A percentile compares a stretch with the other conserved stretches of the same genome.
phyloP scores from a whole-genome alignment of 1,139 yeast genomes.

The Debaryomyces singareniensis region DNA sequence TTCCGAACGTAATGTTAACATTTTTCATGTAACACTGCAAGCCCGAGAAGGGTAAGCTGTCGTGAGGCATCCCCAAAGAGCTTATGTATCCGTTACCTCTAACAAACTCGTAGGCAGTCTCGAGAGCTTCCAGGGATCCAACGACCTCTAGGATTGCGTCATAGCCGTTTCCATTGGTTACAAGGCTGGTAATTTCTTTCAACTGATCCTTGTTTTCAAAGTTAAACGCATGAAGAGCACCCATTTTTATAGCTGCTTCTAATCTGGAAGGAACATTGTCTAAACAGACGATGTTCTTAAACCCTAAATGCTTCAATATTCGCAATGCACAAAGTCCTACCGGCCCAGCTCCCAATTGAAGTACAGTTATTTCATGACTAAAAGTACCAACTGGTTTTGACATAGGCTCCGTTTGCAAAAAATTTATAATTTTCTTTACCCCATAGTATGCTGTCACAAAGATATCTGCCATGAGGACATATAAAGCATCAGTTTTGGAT shows the following conservation, averaged over 20 bases:
- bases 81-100: conserved; percentile 56
- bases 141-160: conserved; percentile 58
- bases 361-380: conserved; percentile 29
- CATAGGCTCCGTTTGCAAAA: conserved; percentile 19
- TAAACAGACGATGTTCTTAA: conserved; percentile 41
- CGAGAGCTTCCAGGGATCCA: conserved; percentile 46
- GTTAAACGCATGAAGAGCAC: conserved; percentile 38
- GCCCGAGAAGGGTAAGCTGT: conserved; percentile 50
- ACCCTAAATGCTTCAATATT: conserved; percentile 41
- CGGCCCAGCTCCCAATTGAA: conserved; percentile 62
- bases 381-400: conserved; percentile 9
- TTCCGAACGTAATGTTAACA: conserved; percentile 53
- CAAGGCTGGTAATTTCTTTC: conserved; percentile 16
- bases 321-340: conserved; percentile 55
- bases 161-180: conserved; percentile 37
- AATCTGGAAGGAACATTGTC: conserved; percentile 47
- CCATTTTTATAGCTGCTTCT: conserved; percentile 38
- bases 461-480: conserved; percentile 60
- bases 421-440: conserved; percentile 42
- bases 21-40: conserved; percentile 55
- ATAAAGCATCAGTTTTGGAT: conserved; percentile 36
- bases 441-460: conserved; percentile 64
- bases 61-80: conserved; percentile 61
- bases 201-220: conserved; percentile 28
- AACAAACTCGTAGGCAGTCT: conserved; percentile 46